Evolutionary conservation across 1,284 basidiomycete species (phyloP).

Genomic region (Heterobasidion occidentale): DNA sequence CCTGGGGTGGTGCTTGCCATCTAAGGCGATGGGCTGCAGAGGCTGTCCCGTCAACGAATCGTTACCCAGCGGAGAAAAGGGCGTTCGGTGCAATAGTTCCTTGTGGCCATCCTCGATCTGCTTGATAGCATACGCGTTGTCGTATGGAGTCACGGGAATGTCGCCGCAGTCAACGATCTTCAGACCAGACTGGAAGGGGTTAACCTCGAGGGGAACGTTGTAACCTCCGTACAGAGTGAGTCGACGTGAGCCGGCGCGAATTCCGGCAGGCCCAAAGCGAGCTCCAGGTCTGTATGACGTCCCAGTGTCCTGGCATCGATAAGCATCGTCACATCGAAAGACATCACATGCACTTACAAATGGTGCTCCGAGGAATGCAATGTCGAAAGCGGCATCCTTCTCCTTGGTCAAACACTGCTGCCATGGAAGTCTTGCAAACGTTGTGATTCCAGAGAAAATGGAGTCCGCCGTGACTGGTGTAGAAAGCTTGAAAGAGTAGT

Average conservation of each 20-base stretch:
- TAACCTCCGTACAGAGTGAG: conserved; percentile 69
- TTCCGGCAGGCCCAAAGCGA: conserved; percentile 71
- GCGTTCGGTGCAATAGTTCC: conserved; percentile 47
- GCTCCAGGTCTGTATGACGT: conserved; percentile 75
- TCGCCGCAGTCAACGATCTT: conserved; percentile 70
- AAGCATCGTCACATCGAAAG: conserved; percentile 1
- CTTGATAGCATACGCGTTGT: conserved; percentile 60
- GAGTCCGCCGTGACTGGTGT: conserved; percentile 58
- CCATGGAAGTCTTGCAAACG: conserved; percentile 71
- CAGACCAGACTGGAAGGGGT: conserved; percentile 56
- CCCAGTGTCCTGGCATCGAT: conserved; percentile 48
- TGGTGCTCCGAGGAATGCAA: conserved; percentile 74
- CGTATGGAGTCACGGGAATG: conserved; percentile 55
- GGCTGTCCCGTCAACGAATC: conserved; percentile 48
- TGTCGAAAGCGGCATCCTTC: conserved; percentile 50
- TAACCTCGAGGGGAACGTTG: conserved; percentile 63
- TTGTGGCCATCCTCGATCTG: conserved; percentile 69
- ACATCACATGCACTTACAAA: conserved; percentile 40
- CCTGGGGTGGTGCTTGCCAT: conserved; percentile 61
- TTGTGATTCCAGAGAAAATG: conserved; percentile 67
- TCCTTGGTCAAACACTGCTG: conserved; percentile 62
- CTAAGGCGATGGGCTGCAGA: conserved; percentile 44
- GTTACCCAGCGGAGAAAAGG: conserved; percentile 54
- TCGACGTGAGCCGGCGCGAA: conserved; percentile 67
- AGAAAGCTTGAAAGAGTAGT: background rate